Conservation (phyloP, 139 green algal species). For the Yamagishiella unicocca region DNA sequence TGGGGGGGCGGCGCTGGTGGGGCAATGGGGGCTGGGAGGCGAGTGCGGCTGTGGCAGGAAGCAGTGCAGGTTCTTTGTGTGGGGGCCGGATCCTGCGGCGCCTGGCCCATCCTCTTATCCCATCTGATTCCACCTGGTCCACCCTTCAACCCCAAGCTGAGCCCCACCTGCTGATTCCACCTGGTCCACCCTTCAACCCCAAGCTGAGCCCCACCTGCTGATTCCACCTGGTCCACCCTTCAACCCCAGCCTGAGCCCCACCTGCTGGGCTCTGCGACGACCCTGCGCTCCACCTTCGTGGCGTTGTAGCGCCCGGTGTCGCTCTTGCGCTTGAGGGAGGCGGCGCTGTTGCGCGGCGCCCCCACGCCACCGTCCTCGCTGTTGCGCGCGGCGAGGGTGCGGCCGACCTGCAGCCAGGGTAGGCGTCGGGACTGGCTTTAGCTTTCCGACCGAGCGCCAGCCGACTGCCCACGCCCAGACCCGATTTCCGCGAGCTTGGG, state of each 20-base stretch:
- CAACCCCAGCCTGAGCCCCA: background rate
- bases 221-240: background rate
- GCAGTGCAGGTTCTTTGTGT: too few relatives aligned
- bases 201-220: background rate
- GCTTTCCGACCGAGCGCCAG: background rate
- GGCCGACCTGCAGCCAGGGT: background rate
- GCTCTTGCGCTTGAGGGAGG: conserved; percentile 34
- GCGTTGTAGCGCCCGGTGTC: conserved; percentile 35
- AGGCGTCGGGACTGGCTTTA: background rate
- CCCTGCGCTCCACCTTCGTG: background rate
- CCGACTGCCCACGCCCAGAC: too few relatives aligned
- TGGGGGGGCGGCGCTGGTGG: too few relatives aligned
- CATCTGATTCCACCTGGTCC: too few relatives aligned
- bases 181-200: background rate
- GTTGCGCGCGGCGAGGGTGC: background rate
- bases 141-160: background rate
- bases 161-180: too few relatives aligned
- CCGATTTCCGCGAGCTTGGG: too few relatives aligned
- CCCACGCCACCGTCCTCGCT: background rate
- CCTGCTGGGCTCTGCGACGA: background rate
- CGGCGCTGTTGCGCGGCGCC: background rate
- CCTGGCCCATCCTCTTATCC: too few relatives aligned
- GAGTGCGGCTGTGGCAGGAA: too few relatives aligned
- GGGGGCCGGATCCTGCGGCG: too few relatives aligned
- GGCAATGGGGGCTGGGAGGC: too few relatives aligned